These are phyloP conservation scores for Phlebiopsis gigantea DNA, from an alignment of 768 basidiomycete genomes.

Conservation along the genomic window DNA sequence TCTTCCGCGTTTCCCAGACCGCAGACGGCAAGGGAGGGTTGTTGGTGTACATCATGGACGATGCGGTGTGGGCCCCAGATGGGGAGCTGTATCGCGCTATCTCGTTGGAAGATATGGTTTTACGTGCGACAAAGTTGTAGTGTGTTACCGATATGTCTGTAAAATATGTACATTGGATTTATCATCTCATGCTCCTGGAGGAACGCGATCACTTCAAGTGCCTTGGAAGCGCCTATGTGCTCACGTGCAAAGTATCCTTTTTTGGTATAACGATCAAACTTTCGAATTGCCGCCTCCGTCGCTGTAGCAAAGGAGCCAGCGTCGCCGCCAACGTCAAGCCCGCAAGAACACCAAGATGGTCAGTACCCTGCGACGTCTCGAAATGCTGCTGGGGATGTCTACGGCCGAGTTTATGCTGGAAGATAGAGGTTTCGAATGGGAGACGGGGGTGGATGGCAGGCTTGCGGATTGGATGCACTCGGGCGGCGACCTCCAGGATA, in stretches of 20 bases:
- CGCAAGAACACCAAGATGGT: slow-evolving; percentile 32
- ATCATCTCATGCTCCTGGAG: not conserved
- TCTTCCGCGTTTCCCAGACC: slow-evolving; percentile 76
- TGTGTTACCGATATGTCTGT: not conserved
- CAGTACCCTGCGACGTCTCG: slow-evolving; percentile 23
- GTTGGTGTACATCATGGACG: slow-evolving; percentile 85
- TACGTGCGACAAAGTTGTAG: slow-evolving; percentile 38
- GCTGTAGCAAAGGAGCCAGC: slow-evolving; percentile 19
- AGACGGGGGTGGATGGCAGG: slow-evolving; percentile 27
- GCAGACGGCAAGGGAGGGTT: slow-evolving; percentile 84
- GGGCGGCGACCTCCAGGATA: slow-evolving; percentile 11
- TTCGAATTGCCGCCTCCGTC: too few relatives aligned
- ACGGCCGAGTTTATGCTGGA: slow-evolving; percentile 3
- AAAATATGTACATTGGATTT: not conserved
- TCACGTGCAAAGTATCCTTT: not conserved
- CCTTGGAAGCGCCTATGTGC: not conserved
- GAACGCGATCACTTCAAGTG: not conserved
- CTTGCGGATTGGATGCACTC: slow-evolving; percentile 24
- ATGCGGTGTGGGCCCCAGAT: slow-evolving; percentile 84
- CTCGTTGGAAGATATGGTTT: slow-evolving; percentile 84
- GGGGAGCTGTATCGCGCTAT: slow-evolving; percentile 74
- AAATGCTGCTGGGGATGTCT: slow-evolving; percentile 12
- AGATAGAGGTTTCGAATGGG: slow-evolving; percentile 3
- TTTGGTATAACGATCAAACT: too few relatives aligned
- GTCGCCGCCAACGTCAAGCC: slow-evolving; percentile 29